Evolutionary conservation across 208 protist genomes (phyloP).

Genomic region (Naegleria lovaniensis): DNA sequence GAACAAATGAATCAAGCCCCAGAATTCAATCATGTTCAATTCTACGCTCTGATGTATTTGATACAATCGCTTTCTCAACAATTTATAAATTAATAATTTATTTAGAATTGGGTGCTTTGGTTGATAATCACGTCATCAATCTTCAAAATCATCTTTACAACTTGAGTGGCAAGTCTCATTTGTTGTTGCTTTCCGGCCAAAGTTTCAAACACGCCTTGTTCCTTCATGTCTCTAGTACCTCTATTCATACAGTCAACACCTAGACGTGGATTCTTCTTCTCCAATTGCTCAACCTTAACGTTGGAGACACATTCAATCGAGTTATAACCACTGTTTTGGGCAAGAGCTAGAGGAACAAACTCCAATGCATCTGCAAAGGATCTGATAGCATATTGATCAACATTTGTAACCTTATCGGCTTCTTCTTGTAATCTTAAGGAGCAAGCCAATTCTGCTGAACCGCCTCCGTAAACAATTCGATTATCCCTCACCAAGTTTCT

Average conservation of each 20-base stretch:
- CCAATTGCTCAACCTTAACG: constrained; percentile 89
- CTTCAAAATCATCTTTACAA: constrained; percentile 99
- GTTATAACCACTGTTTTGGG: constrained; percentile 95
- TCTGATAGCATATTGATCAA: constrained; percentile 98
- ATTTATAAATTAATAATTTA: not conserved
- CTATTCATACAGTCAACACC: constrained; percentile 96
- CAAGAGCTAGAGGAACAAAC: constrained; percentile 95
- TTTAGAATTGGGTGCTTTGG: not conserved
- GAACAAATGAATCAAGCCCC: too few species aligned
- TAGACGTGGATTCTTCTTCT: constrained; percentile 83
- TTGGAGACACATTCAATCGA: constrained; percentile 91
- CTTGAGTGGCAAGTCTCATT: constrained; percentile 97
- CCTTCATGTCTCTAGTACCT: constrained; percentile 92
- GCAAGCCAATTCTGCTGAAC: constrained; percentile 95
- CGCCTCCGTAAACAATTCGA: constrained; percentile 99
- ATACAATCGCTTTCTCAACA: too few species aligned
- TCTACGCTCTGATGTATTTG: too few species aligned
- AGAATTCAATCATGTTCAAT: too few species aligned
- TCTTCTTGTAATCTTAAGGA: constrained; percentile 81
- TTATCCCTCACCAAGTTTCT: constrained; percentile 99
- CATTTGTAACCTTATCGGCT: constrained; percentile 77
- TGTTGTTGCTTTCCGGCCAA: constrained; percentile 98
- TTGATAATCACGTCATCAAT: constrained; percentile 91
- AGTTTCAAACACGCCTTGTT: constrained; percentile 97
- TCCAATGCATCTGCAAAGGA: constrained; percentile 99